Evolutionary conservation across 345 rosid genomes (phyloP).

Genomic region (Triadica sebifera): DNA sequence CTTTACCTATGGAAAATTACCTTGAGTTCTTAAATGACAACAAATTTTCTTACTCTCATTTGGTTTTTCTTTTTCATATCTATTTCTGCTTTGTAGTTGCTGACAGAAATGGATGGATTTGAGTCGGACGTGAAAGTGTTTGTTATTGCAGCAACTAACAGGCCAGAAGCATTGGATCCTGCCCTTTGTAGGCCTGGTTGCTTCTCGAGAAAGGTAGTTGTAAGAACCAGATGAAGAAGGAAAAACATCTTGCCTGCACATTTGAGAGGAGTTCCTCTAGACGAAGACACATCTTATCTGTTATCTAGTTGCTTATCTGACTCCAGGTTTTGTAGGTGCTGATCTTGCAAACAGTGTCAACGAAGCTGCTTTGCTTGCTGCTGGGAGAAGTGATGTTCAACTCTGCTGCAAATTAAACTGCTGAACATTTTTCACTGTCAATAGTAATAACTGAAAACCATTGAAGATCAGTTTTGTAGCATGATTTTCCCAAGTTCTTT

Average conservation of each 20-base stretch:
- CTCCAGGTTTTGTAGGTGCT: conserved; percentile 93
- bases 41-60: not conserved
- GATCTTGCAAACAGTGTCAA: conserved; percentile 94
- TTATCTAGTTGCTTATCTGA: conserved; percentile 75
- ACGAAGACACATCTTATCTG: conserved; percentile 71
- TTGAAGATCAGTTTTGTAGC: not conserved
- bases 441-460: no score
- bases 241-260: conserved; percentile 79
- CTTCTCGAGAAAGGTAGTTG: conserved; percentile 88
- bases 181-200: conserved; percentile 98
- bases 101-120: conserved; percentile 98
- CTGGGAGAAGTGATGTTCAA: conserved; percentile 68
- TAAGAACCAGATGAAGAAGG: conserved; percentile 89
- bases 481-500: not conserved
- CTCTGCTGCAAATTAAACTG: not conserved
- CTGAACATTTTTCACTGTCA: not conserved
- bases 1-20: conserved; percentile 2
- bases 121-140: conserved; percentile 79
- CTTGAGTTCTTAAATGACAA: not conserved
- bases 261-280: conserved; percentile 82
- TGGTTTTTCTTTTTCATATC: not conserved
- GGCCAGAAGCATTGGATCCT: conserved; percentile 90
- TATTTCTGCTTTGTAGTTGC: conserved; percentile 53
- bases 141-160: conserved; percentile 91
- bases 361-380: conserved; percentile 96